Evolutionary conservation across 257 asterid species (phyloP), one percentile per base, ranked within the genome.

Genomic region (Echium plantagineum): DNA sequence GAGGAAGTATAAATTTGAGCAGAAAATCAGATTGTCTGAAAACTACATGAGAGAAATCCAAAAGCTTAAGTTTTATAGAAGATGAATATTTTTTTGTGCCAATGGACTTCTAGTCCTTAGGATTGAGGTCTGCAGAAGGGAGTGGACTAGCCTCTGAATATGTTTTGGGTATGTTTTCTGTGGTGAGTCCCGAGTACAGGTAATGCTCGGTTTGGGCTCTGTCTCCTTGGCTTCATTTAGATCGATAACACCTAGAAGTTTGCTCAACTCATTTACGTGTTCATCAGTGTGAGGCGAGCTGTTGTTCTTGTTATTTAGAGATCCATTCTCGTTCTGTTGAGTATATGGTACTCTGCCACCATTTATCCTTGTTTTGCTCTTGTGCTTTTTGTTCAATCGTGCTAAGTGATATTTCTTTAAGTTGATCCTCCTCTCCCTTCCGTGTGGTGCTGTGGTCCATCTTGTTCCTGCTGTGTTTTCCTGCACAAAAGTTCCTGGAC

Each of bases 61-160:
- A 7, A 35, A 35, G 46, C 64, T 2, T 28, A 4, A 57, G 38
- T 48, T 54, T 31, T 69, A 56, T 76, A 81, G 70, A 61, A 52
- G 42, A 70, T 20, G n/a, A 72, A 66, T 32, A 72, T 70, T 66
- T 63, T 83, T 26, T 1, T 86, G 87, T 6, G 76, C 76, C 9
- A 83, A 74, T 20, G 95, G 94, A 60, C 78, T 73, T 76, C 95
- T 83, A 9, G 61, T 59, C 56, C 63, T 7, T 35, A 35, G 46
- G 13, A 35, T 35, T 60, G 16, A 47, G 12, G n/a, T 9, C n/a
- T 13, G 51, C 52, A 59, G 54, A 53, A 18, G 64, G 26, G 58
- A 6, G 15, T 19, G 30, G 53, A 32, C 55, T 30, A 7, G 35
- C 20, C 28, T 22, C 62, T 28, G 63, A 28, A 47, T 5, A 51